Evolutionary conservation across 2,329 filamentous ascomycete species (phyloP), one percentile per base, ranked within the genome.

Genomic region (Claviceps sp.): DNA sequence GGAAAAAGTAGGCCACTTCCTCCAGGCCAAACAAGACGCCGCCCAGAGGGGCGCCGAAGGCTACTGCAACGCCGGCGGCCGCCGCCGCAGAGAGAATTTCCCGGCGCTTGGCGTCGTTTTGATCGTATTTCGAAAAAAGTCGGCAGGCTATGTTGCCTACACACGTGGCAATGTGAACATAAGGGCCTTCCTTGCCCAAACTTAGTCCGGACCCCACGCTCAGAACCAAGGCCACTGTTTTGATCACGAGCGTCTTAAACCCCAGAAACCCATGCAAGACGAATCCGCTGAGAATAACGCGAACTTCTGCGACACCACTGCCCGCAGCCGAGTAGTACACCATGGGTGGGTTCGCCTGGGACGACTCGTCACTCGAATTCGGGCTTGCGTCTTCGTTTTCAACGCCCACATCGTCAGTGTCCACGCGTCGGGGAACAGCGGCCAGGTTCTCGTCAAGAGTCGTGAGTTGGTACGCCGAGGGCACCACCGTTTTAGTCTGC

Each of bases 1-100:
- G 91, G 65, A 97, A 97, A 68, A 97, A 97, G 67, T 97, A 97
- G 59, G 87, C 82, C 56, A 97, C 90, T 75, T 97, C 93, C 68
- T 98, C 93, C 34, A 97, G 69, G 37, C 89, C 89, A 67, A 97
- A 97, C 2, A 97, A 75, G 1, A 96, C 89, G 50, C 91, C 91
- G 8, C 89, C 89, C 0, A 82, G 63, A 43, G 91, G 91, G 1
- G 91, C 89, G 40, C 91, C 91, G 64, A 97, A 97, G 13, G 91
- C 91, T 36, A 97, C 91, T 11, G 90, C 87, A 5, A 97, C 89
- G 64, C 91, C 91, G 51, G 89, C 89, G 0, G 91, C 89, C 0
- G 91, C 90, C 22, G 89, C 89, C 0, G 91, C 91, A 47, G 89
- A 95, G n/a, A 97, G 73, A 0, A 95, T 85, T 66, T 97, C 91